Evolutionary conservation across 495 filamentous ascomycete genomes (phyloP), one percentile per base, ranked within the genome.

Genomic region (Pseudevernia furfuracea): DNA sequence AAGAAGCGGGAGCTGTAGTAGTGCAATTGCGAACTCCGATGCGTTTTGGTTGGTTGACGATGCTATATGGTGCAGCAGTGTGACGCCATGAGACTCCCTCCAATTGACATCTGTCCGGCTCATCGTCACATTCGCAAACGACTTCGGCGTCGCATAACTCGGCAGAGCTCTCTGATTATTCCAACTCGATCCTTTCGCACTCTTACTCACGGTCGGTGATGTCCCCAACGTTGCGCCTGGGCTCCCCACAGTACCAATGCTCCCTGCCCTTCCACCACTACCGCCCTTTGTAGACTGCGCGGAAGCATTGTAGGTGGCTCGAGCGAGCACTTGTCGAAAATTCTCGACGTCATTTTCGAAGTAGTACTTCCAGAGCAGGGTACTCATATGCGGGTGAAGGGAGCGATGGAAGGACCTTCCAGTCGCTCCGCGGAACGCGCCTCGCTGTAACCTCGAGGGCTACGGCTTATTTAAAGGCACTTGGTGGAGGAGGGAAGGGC

Each of bases 341-440:
- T 77, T 85, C 71, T 93, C 91, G 81, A 93, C 88, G 80, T 98
- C 91, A 86, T 96, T 89, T 82, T 96, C 88, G 77, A 93, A 87
- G 74, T 91, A 98, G 75, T 82, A 90, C 79, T 90, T 89, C 93
- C 94, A 97, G 73, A 98, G 85, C 80, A 89, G 85, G 78, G 88
- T 87, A 84, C 89, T 96, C 95, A 97, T 98, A 86, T 87, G 88
- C 78, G 73, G 77, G 52, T 72, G 71, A 70, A 65, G 74, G 71
- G 70, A 72, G 62, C 67, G 66, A 68, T 70, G 73, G 73, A 74
- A 76, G 74, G 62, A 78, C 73, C 79, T 64, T 82, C 84, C 80
- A 80, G 78, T 81, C 81, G 80, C 82, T 84, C 87, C 84, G 74
- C 78, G 74, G 75, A 76, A 74, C 73, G 82, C 87, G 85, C 91